Conservation (phyloP, 257 asterid species). For the Salvia miltiorrhiza region DNA sequence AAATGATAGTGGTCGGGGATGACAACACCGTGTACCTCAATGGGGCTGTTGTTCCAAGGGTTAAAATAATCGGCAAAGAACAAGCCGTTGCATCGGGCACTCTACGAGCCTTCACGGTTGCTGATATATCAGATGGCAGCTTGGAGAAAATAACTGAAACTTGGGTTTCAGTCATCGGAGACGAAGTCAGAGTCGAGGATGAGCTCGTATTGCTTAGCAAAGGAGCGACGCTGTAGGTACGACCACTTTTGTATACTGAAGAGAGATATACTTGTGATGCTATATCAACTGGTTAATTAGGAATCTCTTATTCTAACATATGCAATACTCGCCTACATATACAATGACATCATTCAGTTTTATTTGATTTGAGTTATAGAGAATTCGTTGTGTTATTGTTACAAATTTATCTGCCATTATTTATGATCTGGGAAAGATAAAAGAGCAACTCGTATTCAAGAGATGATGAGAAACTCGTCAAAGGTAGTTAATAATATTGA, state of each 20-base stretch:
- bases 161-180: slow-evolving; percentile 76
- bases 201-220: slow-evolving; percentile 49
- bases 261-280: too few species aligned
- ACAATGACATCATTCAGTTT: too few species aligned
- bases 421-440: background rate
- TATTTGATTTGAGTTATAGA: too few species aligned
- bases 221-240: slow-evolving; percentile 6
- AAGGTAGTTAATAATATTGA: slow-evolving; percentile 13
- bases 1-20: slow-evolving; percentile 75
- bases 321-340: too few species aligned
- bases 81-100: slow-evolving; percentile 44
- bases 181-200: slow-evolving; percentile 34
- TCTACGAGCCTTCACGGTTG: slow-evolving; percentile 67
- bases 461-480: slow-evolving; percentile 27
- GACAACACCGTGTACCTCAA: slow-evolving; percentile 64
- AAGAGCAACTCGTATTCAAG: background rate
- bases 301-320: too few species aligned
- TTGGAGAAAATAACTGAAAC: slow-evolving; percentile 65
- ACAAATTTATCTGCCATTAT: background rate
- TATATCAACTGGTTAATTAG: too few species aligned
- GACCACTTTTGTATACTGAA: too few species aligned
- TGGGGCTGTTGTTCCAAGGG: slow-evolving; percentile 89
- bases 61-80: slow-evolving; percentile 33
- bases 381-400: background rate
- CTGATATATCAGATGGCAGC: slow-evolving; percentile 53